These are phyloP conservation scores for Royoungia palumana DNA, from an alignment of 768 basidiomycete species.

Conservation along the genomic window DNA sequence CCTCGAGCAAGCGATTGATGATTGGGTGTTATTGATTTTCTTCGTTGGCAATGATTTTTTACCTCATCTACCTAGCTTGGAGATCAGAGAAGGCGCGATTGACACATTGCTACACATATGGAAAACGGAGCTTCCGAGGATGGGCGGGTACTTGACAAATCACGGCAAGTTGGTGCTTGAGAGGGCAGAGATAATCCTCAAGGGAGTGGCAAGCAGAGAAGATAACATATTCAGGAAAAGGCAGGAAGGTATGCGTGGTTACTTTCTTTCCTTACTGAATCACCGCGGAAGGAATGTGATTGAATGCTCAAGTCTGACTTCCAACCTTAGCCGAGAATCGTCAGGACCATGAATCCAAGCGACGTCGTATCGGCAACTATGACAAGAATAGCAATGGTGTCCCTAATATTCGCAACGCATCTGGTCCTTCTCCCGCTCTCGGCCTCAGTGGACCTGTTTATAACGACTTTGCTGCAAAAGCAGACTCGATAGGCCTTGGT, in stretches of 20 bases:
- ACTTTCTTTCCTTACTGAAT: slow-evolving; percentile 8
- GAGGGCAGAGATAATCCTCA: slow-evolving; percentile 90
- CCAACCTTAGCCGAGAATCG: slow-evolving; percentile 76
- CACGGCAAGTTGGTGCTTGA: slow-evolving; percentile 84
- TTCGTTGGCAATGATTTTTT: slow-evolving; percentile 99
- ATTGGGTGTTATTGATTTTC: slow-evolving; percentile 99
- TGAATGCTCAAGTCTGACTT: slow-evolving; percentile 14
- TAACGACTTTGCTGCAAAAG: slow-evolving; percentile 69
- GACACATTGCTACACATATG: slow-evolving; percentile 95
- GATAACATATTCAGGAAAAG: slow-evolving; percentile 93
- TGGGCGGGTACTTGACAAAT: slow-evolving; percentile 97
- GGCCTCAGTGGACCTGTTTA: slow-evolving; percentile 32
- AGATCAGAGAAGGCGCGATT: slow-evolving; percentile 99
- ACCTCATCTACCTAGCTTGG: slow-evolving; percentile 95
- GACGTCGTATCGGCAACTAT: slow-evolving; percentile 62
- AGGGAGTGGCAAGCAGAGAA: slow-evolving; percentile 90
- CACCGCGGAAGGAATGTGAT: slow-evolving; percentile 3
- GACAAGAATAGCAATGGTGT: slow-evolving; percentile 43
- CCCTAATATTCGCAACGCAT: slow-evolving; percentile 28
- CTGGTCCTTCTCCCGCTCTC: slow-evolving; percentile 31
- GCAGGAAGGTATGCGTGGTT: slow-evolving; percentile 74
- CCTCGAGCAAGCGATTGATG: slow-evolving; percentile 96
- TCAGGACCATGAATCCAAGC: slow-evolving; percentile 88
- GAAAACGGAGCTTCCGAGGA: slow-evolving; percentile 87
- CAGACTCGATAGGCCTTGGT: slow-evolving; percentile 76